Percentiles rank a stretch among this genome's conserved stretches.
Conservation (phyloP, 495 filamentous ascomycete genomes). For the Aspergillus baeticus region DNA sequence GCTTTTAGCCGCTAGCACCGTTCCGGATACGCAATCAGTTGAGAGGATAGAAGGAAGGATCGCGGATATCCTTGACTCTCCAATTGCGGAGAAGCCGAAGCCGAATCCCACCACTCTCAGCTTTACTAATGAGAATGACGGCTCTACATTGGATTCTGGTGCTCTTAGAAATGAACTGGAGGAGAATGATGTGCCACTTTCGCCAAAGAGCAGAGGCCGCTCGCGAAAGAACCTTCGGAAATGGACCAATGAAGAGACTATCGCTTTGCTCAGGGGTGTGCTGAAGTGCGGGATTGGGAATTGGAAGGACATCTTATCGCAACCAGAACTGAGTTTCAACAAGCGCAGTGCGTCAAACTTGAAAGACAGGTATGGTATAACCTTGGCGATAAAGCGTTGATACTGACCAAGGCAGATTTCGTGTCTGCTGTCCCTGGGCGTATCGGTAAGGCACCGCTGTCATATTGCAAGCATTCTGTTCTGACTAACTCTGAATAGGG, state of each 20-base stretch:
- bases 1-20: slow-evolving; percentile 20
- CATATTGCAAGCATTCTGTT: neutral
- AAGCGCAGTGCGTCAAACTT: slow-evolving; percentile 74
- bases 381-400: neutral
- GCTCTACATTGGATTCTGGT: neutral
- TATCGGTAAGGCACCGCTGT: slow-evolving; percentile 32
- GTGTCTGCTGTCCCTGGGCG: slow-evolving; percentile 67
- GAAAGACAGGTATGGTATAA: slow-evolving; percentile 64
- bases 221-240: slow-evolving; percentile 53
- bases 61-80: slow-evolving; percentile 37
- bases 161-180: slow-evolving; percentile 6
- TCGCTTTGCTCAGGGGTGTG: slow-evolving; percentile 72
- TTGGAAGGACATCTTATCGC: slow-evolving; percentile 83
- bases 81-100: slow-evolving; percentile 25
- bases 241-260: slow-evolving; percentile 85
- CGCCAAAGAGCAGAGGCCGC: slow-evolving; percentile 42
- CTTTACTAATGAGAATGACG: slow-evolving; percentile 1
- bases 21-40: slow-evolving; percentile 25
- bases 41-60: slow-evolving; percentile 39
- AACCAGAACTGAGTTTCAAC: slow-evolving; percentile 72
- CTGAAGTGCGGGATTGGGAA: slow-evolving; percentile 79
- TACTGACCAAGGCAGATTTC: slow-evolving; percentile 18
- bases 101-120: slow-evolving; percentile 10
- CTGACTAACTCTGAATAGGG: slow-evolving; percentile 21
- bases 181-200: slow-evolving; percentile 32